A percentile compares a stretch with the other conserved stretches of the same genome.
These are phyloP conservation scores for Fusarium proliferatum DNA, from an alignment of 2,329 filamentous ascomycete species.

Conservation along the genomic window DNA sequence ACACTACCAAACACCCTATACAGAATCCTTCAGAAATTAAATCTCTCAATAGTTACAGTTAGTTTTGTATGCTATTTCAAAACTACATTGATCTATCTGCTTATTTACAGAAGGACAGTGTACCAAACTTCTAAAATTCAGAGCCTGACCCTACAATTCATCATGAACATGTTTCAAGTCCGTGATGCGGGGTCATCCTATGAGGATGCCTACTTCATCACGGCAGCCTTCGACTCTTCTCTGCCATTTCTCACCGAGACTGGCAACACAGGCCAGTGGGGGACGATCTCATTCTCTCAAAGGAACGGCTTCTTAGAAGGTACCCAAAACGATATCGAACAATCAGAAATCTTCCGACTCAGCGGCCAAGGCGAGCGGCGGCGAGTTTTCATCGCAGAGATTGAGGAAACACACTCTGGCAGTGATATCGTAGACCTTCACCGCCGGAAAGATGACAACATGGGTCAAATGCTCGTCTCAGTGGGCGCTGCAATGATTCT, in stretches of 20 bases:
- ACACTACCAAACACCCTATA: not conserved
- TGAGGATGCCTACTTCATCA: fast-evolving
- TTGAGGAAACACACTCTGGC: not conserved
- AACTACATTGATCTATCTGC: not conserved
- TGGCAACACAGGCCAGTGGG: not conserved
- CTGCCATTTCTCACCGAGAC: not conserved
- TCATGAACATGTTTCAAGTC: not conserved
- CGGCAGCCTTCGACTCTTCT: not conserved
- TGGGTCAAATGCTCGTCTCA: fast-evolving
- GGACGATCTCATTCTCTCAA: not conserved
- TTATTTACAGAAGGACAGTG: too few species aligned
- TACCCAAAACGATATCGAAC: fast-evolving
- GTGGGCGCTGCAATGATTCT: not conserved
- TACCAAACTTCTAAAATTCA: not conserved
- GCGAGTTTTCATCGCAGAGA: not conserved
- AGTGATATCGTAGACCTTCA: fast-evolving
- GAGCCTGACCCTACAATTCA: fast-evolving
- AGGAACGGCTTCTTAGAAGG: fast-evolving
- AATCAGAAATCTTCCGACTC: not conserved
- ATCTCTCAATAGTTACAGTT: not conserved
- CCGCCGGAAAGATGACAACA: fast-evolving
- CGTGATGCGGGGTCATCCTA: fast-evolving
- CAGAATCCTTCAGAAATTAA: fast-evolving
- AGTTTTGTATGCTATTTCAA: not conserved
- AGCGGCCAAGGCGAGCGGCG: not conserved